Conservation (phyloP, 2,329 filamentous ascomycete genomes). For the Magnaporthales sp. region DNA sequence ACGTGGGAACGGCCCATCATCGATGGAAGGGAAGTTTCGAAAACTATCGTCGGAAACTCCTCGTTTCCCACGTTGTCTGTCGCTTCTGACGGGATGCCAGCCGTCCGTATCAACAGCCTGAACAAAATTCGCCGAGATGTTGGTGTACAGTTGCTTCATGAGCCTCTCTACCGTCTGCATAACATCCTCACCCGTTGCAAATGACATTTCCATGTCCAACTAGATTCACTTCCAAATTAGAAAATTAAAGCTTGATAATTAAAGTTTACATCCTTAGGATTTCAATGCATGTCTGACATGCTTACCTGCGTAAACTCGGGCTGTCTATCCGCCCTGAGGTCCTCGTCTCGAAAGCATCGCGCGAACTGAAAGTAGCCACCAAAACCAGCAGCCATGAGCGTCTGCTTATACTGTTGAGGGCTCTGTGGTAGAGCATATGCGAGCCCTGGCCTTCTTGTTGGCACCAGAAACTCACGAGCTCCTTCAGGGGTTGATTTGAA, state of each 20-base stretch:
- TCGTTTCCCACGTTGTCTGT: slow-evolving; percentile 5
- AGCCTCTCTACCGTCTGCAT: slow-evolving; percentile 48
- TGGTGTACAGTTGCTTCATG: slow-evolving; percentile 41
- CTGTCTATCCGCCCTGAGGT: slow-evolving; percentile 82
- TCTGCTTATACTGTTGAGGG: slow-evolving; percentile 97
- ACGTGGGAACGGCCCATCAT: slow-evolving; percentile 36
- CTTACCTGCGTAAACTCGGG: slow-evolving; percentile 87
- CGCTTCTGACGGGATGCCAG: slow-evolving; percentile 7
- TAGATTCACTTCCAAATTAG: slow-evolving; percentile 22
- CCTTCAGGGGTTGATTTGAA: slow-evolving; percentile 98
- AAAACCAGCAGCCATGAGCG: slow-evolving; percentile 87
- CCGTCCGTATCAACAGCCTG: neutral
- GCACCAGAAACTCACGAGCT: slow-evolving; percentile 88
- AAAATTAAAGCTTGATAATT: neutral
- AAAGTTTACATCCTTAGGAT: neutral
- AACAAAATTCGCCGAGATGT: neutral
- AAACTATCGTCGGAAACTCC: neutral
- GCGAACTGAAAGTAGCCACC: slow-evolving; percentile 85
- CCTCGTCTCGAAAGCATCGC: slow-evolving; percentile 91
- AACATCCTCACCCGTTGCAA: slow-evolving; percentile 63
- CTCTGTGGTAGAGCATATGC: slow-evolving; percentile 93
- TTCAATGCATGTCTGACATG: neutral
- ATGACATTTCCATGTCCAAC: slow-evolving; percentile 92
- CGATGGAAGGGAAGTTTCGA: slow-evolving; percentile 16
- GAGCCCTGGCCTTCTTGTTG: slow-evolving; percentile 64